Percentiles rank a stretch among this genome's conserved stretches.
Evolutionary conservation across 495 filamentous ascomycete species (phyloP).

Genomic region (Lindgomyces ingoldianus): DNA sequence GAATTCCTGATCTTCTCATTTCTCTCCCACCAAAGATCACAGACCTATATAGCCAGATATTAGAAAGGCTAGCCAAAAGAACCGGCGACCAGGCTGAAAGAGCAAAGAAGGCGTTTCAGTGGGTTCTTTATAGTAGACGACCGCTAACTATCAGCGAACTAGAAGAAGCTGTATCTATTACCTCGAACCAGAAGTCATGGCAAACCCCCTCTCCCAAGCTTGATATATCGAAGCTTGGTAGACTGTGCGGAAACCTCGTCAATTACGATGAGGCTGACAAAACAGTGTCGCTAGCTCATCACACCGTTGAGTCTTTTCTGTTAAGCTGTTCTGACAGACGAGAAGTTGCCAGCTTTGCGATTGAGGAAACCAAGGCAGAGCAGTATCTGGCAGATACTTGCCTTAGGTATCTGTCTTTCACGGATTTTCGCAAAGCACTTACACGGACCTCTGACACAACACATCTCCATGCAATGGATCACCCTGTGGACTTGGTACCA

Average conservation of each 20-base stretch:
- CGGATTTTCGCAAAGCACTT: conserved; percentile 20
- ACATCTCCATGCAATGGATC: conserved; percentile 7
- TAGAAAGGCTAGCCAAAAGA: not conserved
- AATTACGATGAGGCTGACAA: conserved; percentile 16
- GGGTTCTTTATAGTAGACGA: conserved; percentile 26
- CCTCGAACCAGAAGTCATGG: conserved; percentile 25
- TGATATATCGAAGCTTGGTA: conserved; percentile 7
- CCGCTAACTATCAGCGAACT: conserved; percentile 20
- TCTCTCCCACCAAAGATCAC: conserved; percentile 27
- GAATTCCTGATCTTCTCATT: conserved; percentile 30
- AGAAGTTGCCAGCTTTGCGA: not conserved
- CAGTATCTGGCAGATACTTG: conserved; percentile 22
- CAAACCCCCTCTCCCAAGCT: conserved; percentile 13
- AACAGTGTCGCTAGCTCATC: conserved; percentile 25
- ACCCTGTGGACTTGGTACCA: not conserved
- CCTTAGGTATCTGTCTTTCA: conserved; percentile 21
- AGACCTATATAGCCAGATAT: conserved; percentile 15
- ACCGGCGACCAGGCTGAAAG: not conserved
- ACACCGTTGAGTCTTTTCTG: conserved; percentile 23
- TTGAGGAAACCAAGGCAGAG: conserved; percentile 17
- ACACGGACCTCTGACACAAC: conserved; percentile 22
- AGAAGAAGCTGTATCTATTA: conserved; percentile 24
- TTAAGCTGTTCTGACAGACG: conserved; percentile 5
- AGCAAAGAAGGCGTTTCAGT: conserved; percentile 24
- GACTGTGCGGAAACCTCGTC: conserved; percentile 26